phyloP scores from a whole-genome alignment of 148 eudicot genomes.

The Amaranthus hypochondriacus region DNA sequence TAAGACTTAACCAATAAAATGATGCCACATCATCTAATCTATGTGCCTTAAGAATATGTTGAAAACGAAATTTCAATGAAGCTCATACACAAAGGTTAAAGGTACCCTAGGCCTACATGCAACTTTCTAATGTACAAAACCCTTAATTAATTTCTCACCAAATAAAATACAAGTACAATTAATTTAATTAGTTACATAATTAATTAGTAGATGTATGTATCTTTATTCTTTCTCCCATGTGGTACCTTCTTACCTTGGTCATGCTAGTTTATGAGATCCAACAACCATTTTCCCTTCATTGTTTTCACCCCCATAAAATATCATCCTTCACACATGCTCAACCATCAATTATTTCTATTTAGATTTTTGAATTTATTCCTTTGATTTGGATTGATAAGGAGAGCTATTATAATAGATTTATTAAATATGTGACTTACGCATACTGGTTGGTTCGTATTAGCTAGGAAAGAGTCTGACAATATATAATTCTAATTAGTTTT shows the following conservation, averaged over 20 bases:
- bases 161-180: background rate
- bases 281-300: constrained; percentile 2
- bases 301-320: constrained; percentile 4
- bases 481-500: too few species aligned
- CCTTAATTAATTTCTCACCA: too few species aligned
- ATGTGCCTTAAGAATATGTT: background rate
- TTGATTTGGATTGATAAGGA: background rate
- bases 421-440: too few species aligned
- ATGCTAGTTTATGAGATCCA: constrained; percentile 6
- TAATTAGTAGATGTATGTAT: background rate
- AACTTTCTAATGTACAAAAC: too few species aligned
- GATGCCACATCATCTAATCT: constrained; percentile 11
- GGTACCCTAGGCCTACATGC: too few species aligned
- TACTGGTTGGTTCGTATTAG: too few species aligned
- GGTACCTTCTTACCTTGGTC: background rate
- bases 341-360: background rate
- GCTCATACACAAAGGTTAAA: background rate
- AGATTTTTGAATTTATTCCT: background rate
- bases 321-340: constrained; percentile 10
- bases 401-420: background rate
- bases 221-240: constrained; percentile 5
- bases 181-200: background rate
- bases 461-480: too few species aligned
- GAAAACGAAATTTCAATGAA: constrained; percentile 7
- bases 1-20: background rate